phyloP scores from a whole-genome alignment of 2,329 filamentous ascomycete genomes.

The Lasiodiplodia sp. region DNA sequence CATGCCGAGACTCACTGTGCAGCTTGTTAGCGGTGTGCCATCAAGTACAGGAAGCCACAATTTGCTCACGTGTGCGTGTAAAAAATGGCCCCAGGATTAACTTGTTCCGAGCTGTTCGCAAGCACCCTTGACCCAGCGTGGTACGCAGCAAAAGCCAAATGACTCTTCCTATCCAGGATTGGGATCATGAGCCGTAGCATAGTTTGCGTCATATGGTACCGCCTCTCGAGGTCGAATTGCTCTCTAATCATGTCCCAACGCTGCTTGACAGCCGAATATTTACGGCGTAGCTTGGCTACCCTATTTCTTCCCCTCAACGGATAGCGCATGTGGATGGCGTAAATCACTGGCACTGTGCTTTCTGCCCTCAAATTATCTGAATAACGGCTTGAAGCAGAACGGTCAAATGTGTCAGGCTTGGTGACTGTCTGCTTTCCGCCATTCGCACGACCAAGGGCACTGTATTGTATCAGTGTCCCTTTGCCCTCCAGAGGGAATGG shows the following conservation, averaged over 20 bases:
- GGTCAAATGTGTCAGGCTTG: not conserved
- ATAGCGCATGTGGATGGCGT: slow-evolving; percentile 2
- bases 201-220: not conserved
- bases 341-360: not conserved
- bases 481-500: too few species aligned
- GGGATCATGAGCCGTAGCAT: not conserved
- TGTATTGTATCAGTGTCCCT: too few species aligned
- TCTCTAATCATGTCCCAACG: not conserved
- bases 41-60: not conserved
- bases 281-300: not conserved
- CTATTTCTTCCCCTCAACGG: not conserved
- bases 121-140: not conserved
- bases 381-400: not conserved
- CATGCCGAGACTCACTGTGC: not conserved
- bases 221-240: not conserved
- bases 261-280: not conserved
- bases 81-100: too few species aligned
- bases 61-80: not conserved
- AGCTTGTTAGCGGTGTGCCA: not conserved
- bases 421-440: not conserved
- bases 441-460: too few species aligned
- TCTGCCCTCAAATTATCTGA: not conserved
- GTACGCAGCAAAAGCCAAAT: not conserved
- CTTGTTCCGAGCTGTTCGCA: not conserved
- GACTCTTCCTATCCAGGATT: not conserved